Percentiles rank a stretch among this genome's conserved stretches.
Evolutionary conservation across 331 rosid genomes (phyloP).

Genomic region (Cucumis variabilis): DNA sequence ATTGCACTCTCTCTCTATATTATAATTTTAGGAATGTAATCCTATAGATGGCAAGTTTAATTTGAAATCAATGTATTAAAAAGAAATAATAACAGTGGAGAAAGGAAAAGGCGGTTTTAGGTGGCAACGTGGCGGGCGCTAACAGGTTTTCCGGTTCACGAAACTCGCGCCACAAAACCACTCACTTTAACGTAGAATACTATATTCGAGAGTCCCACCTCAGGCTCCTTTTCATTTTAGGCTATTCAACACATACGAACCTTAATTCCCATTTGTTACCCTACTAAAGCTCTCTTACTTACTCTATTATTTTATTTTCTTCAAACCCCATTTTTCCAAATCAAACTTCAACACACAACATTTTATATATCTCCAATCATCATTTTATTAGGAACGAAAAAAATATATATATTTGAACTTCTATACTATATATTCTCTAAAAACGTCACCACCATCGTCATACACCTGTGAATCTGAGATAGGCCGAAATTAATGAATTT

Average conservation of each 20-base stretch:
- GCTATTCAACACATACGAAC: neutral
- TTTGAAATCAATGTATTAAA: neutral
- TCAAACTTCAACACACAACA: no score
- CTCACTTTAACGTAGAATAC: neutral
- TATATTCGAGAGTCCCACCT: neutral
- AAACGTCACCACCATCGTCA: no score
- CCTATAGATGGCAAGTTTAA: neutral
- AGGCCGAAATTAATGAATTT: no score
- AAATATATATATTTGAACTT: no score
- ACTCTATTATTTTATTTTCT: no score
- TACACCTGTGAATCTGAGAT: no score
- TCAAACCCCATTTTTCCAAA: no score
- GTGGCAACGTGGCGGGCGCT: constrained; percentile 32
- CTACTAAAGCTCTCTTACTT: neutral
- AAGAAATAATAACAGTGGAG: neutral
- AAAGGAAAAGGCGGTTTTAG: neutral
- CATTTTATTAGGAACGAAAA: no score
- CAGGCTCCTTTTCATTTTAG: neutral
- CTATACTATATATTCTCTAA: no score
- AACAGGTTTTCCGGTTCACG: constrained; percentile 25
- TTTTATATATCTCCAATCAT: no score
- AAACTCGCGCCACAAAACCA: constrained; percentile 27
- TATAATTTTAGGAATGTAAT: no score
- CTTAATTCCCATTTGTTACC: neutral
- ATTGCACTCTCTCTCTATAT: no score